A percentile compares a stretch with the other conserved stretches of the same genome.
phyloP scores from a whole-genome alignment of 495 filamentous ascomycete species.

The Aspergillus cavernicola region DNA sequence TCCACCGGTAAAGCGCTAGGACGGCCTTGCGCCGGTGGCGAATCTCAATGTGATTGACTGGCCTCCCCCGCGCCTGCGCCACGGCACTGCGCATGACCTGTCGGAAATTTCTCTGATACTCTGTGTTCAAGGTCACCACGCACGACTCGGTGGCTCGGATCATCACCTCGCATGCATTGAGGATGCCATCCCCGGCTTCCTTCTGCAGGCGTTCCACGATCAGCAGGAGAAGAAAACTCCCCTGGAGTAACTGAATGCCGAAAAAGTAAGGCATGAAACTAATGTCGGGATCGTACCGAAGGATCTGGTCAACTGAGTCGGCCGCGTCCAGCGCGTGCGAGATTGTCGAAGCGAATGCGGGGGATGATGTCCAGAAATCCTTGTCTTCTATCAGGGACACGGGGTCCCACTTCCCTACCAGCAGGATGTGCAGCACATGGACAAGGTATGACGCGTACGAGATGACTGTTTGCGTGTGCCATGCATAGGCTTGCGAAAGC shows the following conservation, averaged over 20 bases:
- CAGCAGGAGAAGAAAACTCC: constrained; percentile 74
- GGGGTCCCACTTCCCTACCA: constrained; percentile 85
- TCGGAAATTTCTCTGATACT: constrained; percentile 83
- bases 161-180: constrained; percentile 82
- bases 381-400: constrained; percentile 83
- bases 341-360: constrained; percentile 75
- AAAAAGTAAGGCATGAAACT: constrained; percentile 92
- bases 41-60: constrained; percentile 73
- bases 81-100: constrained; percentile 81
- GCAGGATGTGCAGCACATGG: constrained; percentile 78
- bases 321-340: constrained; percentile 76
- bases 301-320: constrained; percentile 75
- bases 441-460: constrained; percentile 88
- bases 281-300: constrained; percentile 79
- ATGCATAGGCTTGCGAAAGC: constrained; percentile 51
- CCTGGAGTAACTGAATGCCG: constrained; percentile 79
- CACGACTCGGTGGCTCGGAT: constrained; percentile 83
- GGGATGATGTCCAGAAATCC: constrained; percentile 82
- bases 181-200: constrained; percentile 73
- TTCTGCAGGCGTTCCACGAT: constrained; percentile 81
- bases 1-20: constrained; percentile 74
- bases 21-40: constrained; percentile 70
- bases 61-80: constrained; percentile 69
- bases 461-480: constrained; percentile 79
- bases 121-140: constrained; percentile 78